A percentile compares a stretch with the other conserved stretches of the same genome.
Conservation (phyloP, 768 basidiomycete genomes). For the Ephemerocybe angulata region DNA sequence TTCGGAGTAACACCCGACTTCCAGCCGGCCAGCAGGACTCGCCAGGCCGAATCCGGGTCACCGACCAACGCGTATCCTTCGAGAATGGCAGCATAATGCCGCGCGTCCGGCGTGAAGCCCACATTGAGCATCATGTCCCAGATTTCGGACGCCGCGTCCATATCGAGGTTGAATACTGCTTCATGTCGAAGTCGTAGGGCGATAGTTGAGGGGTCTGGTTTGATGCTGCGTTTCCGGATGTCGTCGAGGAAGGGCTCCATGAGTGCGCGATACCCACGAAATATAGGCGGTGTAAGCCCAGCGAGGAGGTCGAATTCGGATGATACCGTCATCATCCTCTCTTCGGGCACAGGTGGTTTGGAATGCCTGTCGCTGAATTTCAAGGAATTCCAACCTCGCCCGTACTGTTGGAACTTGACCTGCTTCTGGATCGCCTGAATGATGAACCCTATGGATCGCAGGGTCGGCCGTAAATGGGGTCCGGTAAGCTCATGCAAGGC, state of each 20-base stretch:
- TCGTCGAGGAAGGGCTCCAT: constrained; percentile 43
- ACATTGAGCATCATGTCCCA: constrained; percentile 59
- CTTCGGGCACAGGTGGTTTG: neutral
- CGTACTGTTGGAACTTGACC: constrained; percentile 44
- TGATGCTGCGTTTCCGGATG: constrained; percentile 43
- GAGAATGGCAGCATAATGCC: constrained; percentile 75
- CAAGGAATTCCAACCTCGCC: constrained; percentile 46
- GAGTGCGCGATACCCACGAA: constrained; percentile 26
- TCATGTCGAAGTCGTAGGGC: constrained; percentile 64
- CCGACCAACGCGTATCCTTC: constrained; percentile 63
- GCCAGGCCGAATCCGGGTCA: constrained; percentile 54
- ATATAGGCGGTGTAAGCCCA: constrained; percentile 36
- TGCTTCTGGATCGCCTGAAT: constrained; percentile 49
- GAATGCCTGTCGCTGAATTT: neutral
- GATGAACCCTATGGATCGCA: constrained; percentile 55
- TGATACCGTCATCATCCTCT: constrained; percentile 23
- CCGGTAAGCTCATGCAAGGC: constrained; percentile 45
- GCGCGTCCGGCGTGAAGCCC: constrained; percentile 67
- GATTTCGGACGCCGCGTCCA: constrained; percentile 47
- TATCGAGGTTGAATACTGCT: constrained; percentile 48
- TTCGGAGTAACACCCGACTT: constrained; percentile 52
- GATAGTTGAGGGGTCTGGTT: constrained; percentile 54
- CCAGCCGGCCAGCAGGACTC: constrained; percentile 50
- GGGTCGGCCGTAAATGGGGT: constrained; percentile 40
- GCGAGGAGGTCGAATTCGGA: constrained; percentile 55